Evolutionary conservation across 2,329 filamentous ascomycete genomes (phyloP).

Genomic region (Verticillium dahliae): DNA sequence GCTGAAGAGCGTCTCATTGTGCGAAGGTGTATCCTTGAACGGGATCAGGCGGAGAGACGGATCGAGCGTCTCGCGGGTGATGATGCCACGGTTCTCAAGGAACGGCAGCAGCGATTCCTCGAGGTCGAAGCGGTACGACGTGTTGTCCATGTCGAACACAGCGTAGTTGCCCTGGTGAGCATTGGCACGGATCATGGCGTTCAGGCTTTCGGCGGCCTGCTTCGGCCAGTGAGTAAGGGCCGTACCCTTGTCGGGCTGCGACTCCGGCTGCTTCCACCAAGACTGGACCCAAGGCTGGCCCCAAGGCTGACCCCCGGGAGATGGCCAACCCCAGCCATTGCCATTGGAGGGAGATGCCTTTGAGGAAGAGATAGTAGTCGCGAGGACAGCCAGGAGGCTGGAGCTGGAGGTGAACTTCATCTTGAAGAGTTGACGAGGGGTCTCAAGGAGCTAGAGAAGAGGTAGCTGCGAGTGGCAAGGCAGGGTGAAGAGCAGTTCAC

Average conservation of each 20-base stretch:
- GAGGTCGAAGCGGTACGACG: conserved; percentile 32
- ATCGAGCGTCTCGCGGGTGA: conserved; percentile 33
- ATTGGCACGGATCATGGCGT: conserved; percentile 29
- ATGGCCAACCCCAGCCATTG: background rate
- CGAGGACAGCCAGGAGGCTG: background rate
- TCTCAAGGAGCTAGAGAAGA: background rate
- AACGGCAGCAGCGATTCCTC: conserved; percentile 36
- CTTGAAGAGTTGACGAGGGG: background rate
- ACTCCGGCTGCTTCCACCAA: too few relatives aligned
- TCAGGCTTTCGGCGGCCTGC: conserved; percentile 24
- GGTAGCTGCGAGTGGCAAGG: background rate
- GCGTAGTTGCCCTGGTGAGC: conserved; percentile 29
- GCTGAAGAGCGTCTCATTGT: conserved; percentile 35
- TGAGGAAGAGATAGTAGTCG: background rate
- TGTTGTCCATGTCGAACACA: conserved; percentile 40
- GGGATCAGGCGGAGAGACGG: conserved; percentile 31
- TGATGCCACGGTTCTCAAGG: conserved; percentile 31
- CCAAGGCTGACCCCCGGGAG: background rate
- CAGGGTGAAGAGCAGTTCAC: background rate
- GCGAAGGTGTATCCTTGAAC: conserved; percentile 29
- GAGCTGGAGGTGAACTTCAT: background rate
- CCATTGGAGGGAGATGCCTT: background rate
- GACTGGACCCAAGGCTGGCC: too few relatives aligned
- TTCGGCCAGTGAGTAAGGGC: conserved; percentile 25
- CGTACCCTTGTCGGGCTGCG: background rate